Conservation (phyloP, 768 basidiomycete genomes). For the Leucosporidium yakuticum region DNA sequence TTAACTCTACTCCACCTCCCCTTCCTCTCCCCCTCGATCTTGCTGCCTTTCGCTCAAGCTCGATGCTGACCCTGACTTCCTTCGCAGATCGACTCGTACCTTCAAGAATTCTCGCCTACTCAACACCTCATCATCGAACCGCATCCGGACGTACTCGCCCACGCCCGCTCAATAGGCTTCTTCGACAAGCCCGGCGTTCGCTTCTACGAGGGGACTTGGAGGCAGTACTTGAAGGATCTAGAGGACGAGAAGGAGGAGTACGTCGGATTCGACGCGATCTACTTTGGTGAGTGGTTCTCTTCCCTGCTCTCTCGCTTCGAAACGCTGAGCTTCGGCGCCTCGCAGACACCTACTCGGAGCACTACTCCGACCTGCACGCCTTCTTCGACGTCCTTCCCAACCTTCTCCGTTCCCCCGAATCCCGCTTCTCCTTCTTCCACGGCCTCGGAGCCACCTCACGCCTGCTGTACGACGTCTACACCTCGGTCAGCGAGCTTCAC, state of each 20-base stretch:
- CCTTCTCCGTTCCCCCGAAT: slow-evolving; percentile 52
- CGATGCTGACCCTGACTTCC: background rate
- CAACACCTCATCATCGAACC: slow-evolving; percentile 86
- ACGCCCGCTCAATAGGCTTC: slow-evolving; percentile 72
- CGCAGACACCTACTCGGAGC: slow-evolving; percentile 37
- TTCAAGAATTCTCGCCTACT: slow-evolving; percentile 31
- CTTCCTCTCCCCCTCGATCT: background rate
- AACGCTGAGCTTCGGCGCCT: background rate
- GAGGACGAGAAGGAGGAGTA: slow-evolving; percentile 56
- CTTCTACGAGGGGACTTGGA: slow-evolving; percentile 88
- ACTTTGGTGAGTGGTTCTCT: slow-evolving; percentile 71
- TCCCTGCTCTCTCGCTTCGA: background rate
- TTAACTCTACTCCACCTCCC: no score
- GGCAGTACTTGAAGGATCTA: slow-evolving; percentile 59
- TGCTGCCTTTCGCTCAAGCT: background rate
- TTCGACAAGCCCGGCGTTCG: slow-evolving; percentile 66
- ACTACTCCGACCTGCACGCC: slow-evolving; percentile 55
- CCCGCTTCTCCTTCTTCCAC: slow-evolving; percentile 83
- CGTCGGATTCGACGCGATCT: slow-evolving; percentile 81
- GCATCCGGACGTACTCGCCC: slow-evolving; percentile 79
- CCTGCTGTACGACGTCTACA: slow-evolving; percentile 72
- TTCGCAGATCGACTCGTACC: slow-evolving; percentile 34
- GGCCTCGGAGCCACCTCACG: slow-evolving; percentile 89
- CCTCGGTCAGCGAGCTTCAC: slow-evolving; percentile 72
- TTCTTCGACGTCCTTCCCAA: slow-evolving; percentile 79